Conservation (phyloP, 2,329 filamentous ascomycete species). For the Immersiporthe knoxdaviesiana region DNA sequence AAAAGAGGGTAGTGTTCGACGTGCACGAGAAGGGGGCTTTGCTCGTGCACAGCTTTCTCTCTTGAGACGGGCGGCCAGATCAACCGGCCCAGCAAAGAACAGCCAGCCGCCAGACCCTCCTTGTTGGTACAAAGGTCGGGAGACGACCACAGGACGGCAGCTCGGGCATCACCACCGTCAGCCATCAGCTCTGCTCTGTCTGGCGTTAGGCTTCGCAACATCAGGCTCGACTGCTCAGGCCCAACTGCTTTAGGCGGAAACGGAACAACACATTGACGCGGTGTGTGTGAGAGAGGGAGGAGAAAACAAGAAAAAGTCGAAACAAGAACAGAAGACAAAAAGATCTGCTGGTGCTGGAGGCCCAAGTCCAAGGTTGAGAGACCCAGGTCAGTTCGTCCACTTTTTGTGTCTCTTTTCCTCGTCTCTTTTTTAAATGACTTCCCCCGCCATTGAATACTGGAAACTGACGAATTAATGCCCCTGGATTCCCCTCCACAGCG, state of each 20-base stretch:
- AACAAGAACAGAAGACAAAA: not conserved
- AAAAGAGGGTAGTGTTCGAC: conserved; percentile 7
- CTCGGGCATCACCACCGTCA: conserved; percentile 8
- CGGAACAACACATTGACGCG: not conserved
- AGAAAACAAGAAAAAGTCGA: not conserved
- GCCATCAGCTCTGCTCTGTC: not conserved
- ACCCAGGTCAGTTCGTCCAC: not conserved
- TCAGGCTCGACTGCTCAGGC: conserved; percentile 1
- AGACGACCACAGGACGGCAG: conserved; percentile 9
- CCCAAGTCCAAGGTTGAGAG: not conserved
- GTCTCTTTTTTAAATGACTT: not conserved
- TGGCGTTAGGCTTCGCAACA: not conserved
- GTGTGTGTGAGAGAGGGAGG: not conserved
- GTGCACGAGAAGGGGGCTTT: not conserved
- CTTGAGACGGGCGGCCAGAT: conserved; percentile 6
- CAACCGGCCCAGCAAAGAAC: not conserved
- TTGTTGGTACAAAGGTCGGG: conserved; percentile 16
- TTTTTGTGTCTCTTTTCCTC: not conserved
- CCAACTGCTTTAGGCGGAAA: too few relatives aligned
- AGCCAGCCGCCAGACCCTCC: not conserved
- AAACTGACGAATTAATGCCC: not conserved
- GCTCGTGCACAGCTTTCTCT: not conserved
- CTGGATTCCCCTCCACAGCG: not conserved
- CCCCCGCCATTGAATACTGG: not conserved
- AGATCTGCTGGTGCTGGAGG: too few relatives aligned